These are phyloP conservation scores for Solanum tarapatanum DNA, from an alignment of 257 asterid genomes.

Conservation along the genomic window DNA sequence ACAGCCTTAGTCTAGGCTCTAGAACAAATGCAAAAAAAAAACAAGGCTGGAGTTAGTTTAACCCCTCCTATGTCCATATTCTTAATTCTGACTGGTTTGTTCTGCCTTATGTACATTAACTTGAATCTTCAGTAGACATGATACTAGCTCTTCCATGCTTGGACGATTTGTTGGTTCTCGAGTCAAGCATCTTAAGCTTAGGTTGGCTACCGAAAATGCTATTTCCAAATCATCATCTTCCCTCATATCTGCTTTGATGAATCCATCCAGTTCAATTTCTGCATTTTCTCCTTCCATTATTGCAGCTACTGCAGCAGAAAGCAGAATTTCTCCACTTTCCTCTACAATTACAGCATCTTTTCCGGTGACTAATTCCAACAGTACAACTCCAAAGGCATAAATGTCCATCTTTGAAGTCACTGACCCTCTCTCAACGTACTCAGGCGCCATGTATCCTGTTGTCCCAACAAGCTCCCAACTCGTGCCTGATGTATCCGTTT, in stretches of 20 bases:
- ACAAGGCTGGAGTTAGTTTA: neutral
- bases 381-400: conserved; percentile 40
- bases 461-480: conserved; percentile 13
- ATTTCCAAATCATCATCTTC: conserved; percentile 17
- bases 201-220: conserved; percentile 20
- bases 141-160: conserved; percentile 38
- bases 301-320: conserved; percentile 12
- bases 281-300: conserved; percentile 19
- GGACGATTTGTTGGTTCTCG: conserved; percentile 42
- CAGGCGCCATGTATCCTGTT: conserved; percentile 36
- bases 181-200: conserved; percentile 33
- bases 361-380: conserved; percentile 42
- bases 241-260: conserved; percentile 15
- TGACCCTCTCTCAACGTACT: conserved; percentile 24
- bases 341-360: conserved; percentile 15
- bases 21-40: neutral
- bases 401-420: conserved; percentile 37
- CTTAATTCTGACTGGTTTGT: neutral
- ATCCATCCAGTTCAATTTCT: conserved; percentile 11
- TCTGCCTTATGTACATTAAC: conserved; percentile 13
- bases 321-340: conserved; percentile 25
- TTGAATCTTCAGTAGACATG: conserved; percentile 40
- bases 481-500: conserved; percentile 9
- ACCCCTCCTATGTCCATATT: neutral
- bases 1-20: neutral